Conservation (phyloP, 148 eudicot species). For the Vaccinium darrowii region DNA sequence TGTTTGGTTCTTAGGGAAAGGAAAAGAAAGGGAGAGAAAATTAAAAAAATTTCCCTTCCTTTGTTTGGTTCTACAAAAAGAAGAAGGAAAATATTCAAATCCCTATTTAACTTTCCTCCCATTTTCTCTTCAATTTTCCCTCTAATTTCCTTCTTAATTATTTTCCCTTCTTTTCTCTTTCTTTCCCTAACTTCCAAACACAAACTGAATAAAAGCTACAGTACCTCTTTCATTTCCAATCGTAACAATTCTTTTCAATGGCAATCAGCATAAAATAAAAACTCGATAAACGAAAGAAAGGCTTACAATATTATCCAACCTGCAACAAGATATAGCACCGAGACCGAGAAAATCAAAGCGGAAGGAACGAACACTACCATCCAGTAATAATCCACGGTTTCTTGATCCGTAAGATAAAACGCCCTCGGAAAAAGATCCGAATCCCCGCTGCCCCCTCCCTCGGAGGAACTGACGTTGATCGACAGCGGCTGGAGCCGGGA, state of each 20-base stretch:
- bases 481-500: slow-evolving; percentile 50
- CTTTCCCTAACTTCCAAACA: too few species aligned
- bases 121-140: too few species aligned
- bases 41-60: too few species aligned
- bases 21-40: too few species aligned
- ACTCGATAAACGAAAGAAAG: slow-evolving; percentile 2
- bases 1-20: too few species aligned
- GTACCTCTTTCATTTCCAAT: not conserved
- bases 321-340: slow-evolving; percentile 56
- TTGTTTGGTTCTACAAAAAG: too few species aligned
- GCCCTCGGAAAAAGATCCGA: slow-evolving; percentile 61
- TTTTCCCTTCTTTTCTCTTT: too few species aligned
- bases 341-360: slow-evolving; percentile 39
- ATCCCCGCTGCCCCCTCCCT: slow-evolving; percentile 21
- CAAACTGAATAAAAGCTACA: not conserved
- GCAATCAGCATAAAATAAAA: too few species aligned
- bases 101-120: too few species aligned
- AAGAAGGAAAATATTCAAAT: too few species aligned
- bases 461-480: slow-evolving; percentile 28
- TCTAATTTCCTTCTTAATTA: too few species aligned
- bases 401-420: slow-evolving; percentile 80
- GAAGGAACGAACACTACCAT: slow-evolving; percentile 82
- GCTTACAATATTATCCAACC: slow-evolving; percentile 34
- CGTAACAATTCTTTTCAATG: not conserved
- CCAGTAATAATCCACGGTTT: slow-evolving; percentile 79